Conservation (phyloP, 2,329 filamentous ascomycete genomes). For the Neofusicoccum parvum region DNA sequence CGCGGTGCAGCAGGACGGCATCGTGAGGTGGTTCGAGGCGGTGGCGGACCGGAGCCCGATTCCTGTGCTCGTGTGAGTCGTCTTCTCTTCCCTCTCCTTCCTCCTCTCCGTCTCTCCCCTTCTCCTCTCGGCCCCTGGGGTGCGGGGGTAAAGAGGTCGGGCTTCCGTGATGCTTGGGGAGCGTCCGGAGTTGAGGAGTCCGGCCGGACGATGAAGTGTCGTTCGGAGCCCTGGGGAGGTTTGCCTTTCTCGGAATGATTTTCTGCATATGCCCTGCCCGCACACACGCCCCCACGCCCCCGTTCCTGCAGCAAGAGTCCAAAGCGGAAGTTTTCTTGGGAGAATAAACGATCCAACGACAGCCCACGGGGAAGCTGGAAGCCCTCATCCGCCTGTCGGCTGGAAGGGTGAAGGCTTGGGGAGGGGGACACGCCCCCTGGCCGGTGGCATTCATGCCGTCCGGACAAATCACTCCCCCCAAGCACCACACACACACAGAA, state of each 20-base stretch:
- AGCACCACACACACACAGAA: neutral
- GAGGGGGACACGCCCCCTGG: neutral
- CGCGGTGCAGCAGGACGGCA: conserved; percentile 18
- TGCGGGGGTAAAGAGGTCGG: neutral
- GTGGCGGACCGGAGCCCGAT: conserved; percentile 59
- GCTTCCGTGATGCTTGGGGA: too few species aligned
- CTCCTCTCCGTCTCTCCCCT: neutral
- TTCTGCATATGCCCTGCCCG: neutral
- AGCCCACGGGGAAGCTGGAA: neutral
- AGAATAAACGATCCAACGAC: conserved; percentile 6
- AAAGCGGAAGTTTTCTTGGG: neutral
- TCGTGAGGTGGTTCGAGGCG: conserved; percentile 52
- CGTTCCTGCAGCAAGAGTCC: neutral
- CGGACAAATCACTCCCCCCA: neutral
- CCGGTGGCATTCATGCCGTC: neutral
- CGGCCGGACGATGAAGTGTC: neutral
- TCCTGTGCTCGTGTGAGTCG: conserved; percentile 57
- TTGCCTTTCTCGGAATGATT: neutral
- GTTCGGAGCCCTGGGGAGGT: neutral
- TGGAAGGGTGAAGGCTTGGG: neutral
- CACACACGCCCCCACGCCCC: neutral
- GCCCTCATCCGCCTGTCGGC: neutral
- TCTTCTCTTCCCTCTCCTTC: too few species aligned
- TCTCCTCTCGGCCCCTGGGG: too few species aligned
- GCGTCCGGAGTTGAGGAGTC: neutral